Percentiles rank a stretch among this genome's conserved stretches.
Evolutionary conservation across 2,329 filamentous ascomycete genomes (phyloP).

Genomic region (Hypoxylon sp.): DNA sequence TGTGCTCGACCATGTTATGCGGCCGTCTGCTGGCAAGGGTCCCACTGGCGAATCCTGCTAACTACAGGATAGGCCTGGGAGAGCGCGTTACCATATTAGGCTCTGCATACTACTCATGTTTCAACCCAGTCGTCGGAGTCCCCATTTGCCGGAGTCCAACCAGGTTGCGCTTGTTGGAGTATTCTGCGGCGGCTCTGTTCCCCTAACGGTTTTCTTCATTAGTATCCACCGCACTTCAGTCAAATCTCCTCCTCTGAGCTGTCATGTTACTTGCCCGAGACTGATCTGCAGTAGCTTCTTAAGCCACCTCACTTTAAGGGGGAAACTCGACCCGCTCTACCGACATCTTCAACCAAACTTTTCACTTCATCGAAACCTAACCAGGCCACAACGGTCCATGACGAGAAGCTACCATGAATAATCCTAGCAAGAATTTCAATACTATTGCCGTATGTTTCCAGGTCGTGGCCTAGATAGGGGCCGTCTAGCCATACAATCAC

Average conservation of each 20-base stretch:
- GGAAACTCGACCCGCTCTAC: conserved; percentile 7
- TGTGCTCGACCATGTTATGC: conserved; percentile 33
- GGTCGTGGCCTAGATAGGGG: conserved; percentile 1
- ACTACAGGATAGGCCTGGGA: not conserved
- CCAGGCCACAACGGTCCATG: not conserved
- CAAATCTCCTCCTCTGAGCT: not conserved
- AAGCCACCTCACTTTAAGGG: conserved; percentile 23
- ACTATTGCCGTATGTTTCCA: conserved; percentile 7
- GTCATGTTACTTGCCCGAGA: conserved; percentile 3
- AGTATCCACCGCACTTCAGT: conserved; percentile 5
- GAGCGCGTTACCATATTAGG: conserved; percentile 13
- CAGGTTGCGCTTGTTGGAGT: conserved; percentile 16
- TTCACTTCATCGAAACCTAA: not conserved
- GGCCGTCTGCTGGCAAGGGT: conserved; percentile 28
- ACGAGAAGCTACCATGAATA: conserved; percentile 1
- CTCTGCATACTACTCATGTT: conserved; percentile 12
- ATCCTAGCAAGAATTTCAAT: conserved; percentile 14
- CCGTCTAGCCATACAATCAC: conserved; percentile 2
- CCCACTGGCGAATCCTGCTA: conserved; percentile 28
- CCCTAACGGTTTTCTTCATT: conserved; percentile 21
- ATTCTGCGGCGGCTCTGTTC: conserved; percentile 24
- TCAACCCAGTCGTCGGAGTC: conserved; percentile 9
- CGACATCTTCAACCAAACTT: conserved; percentile 8
- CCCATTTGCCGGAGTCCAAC: conserved; percentile 15
- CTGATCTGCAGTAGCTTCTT: conserved; percentile 20